Evolutionary conservation across 148 eudicot genomes (phyloP), one percentile per base, ranked within the genome.

Genomic region (Nepenthes gracilis): DNA sequence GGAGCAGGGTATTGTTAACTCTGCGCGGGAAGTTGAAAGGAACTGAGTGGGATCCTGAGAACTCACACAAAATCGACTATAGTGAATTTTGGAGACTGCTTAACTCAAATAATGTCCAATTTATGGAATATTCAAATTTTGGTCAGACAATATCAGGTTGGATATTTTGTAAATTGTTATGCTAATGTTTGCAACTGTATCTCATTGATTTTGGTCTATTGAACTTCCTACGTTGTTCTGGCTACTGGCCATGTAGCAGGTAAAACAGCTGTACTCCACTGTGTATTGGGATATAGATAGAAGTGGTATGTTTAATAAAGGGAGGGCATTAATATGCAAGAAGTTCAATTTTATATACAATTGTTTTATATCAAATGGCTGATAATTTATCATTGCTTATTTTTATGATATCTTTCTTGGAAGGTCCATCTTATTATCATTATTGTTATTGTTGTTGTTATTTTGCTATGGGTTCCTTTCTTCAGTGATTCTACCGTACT

Each of bases 41-140:
- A 67, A 83, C 97, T 11, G 83, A 91, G 71, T 87, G 95, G 95
- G 92, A 90, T 67, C 97, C 97, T 43, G 85, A 68, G 62, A 77
- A 66, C 69, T 87, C 97, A 23, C 87, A 87, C 70, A 75, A 8
- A 58, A 91, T 91, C 60, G 83, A 85, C 72, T 91, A 83, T 54
- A 91, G 92, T 74, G 95, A 91, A 12, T 90, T 91, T 63, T 64
- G 72, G 77, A 76, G 64, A 49, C 92, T 91, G 55, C 79, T 91
- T 55, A 74, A 85, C 73, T 76, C 92, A 50, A 87, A 83, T 47
- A 80, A 87, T 78, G 92, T 91, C 64, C 81, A 87, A 63, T 85
- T 65, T 56, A 87, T 91, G 97, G 97, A 91, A 76, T 91, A 91
- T 70, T 79, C 97, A 45, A 79, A 91, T 72, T 85, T 81, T 72